Base-by-base conservation (phyloP, 2,329 filamentous ascomycete genomes). In the Coniochaeta sp. region DNA sequence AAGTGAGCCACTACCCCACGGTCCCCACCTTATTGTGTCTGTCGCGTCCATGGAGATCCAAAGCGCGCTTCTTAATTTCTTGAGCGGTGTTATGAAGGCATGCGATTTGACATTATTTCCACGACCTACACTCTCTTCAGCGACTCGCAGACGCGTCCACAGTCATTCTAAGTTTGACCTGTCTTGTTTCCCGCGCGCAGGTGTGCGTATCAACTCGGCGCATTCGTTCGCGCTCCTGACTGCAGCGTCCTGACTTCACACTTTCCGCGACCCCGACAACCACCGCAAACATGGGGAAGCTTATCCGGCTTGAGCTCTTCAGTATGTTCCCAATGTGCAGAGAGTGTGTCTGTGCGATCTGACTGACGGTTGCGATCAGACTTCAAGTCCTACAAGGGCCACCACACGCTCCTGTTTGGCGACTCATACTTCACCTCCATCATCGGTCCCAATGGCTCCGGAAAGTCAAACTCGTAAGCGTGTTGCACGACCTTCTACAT, bases 381-480 rank as follows among this genome's bases (percentile, higher is more conserved):
- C 76, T 99, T 99, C 83, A 99, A 99, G 75, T 97, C 94, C 62
- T 99, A 99, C 77, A 96, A 96, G 71, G 94, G 91, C 53, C 91
- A 96, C 63, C 94, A 99, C 74, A 86, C 83, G 55, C 83, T 99
- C 42, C 82, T 96, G 50, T 96, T 99, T 63, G 92, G 92, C 64
- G 92, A 99, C 74, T 95, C 91, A 2, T 97, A 96, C 72, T 99
- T 99, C 71, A 99, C 94, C 48, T 99, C 94, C 38, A 96, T 99
- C 65, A 97, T 99, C 65, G 94, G 95, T 6, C 94, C 94, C 67
- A 99, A 99, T 91, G 94, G 94, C 76, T 97, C 94, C 31, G 94
- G 94, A 58, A 99, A 99, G 71, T 99, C 94, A 18, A 99, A 99
- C 69, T 96, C 91, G 89, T 92, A 72, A 67, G 85, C 76, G 28